Conservation (phyloP, 805 yeast species). For the Spathaspora arborariae region DNA sequence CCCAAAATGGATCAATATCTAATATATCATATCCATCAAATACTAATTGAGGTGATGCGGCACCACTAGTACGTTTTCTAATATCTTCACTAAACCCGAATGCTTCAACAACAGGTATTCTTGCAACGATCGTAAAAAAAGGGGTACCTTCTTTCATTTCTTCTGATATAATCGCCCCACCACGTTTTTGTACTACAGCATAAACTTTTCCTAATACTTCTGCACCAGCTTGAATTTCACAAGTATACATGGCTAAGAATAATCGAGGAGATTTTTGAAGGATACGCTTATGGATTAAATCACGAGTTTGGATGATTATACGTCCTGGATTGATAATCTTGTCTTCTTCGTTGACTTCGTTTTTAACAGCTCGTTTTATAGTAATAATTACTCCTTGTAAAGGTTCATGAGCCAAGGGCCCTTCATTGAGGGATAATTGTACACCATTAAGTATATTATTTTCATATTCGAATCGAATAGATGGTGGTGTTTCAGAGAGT, state of each 20-base stretch:
- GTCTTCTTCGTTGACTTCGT: conserved; percentile 21
- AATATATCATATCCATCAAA: conserved; percentile 84
- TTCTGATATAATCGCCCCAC: conserved; percentile 82
- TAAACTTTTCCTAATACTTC: conserved; percentile 95
- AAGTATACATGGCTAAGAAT: conserved; percentile 86
- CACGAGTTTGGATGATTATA: conserved; percentile 68
- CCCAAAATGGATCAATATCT: conserved; percentile 97
- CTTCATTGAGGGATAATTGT: conserved; percentile 75
- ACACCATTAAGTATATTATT: conserved; percentile 77
- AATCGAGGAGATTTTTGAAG: conserved; percentile 84
- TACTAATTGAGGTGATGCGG: conserved; percentile 93
- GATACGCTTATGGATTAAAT: conserved; percentile 65
- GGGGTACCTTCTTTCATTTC: conserved; percentile 99
- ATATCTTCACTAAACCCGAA: conserved; percentile 96
- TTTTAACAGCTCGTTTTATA: conserved; percentile 16
- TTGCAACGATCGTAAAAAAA: conserved; percentile 80
- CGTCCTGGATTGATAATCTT: conserved; percentile 58
- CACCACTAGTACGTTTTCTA: conserved; percentile 89
- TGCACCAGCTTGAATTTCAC: conserved; percentile 93
- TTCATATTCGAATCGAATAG: conserved; percentile 38
- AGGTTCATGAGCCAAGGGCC: conserved; percentile 87
- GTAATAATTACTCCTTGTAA: conserved; percentile 74
- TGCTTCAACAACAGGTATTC: conserved; percentile 90
- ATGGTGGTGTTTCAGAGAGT: conserved; percentile 15
- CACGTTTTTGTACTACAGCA: conserved; percentile 85